Conservation (phyloP, 2,329 filamentous ascomycete genomes). For the Phyllosticta citribraziliensis region DNA sequence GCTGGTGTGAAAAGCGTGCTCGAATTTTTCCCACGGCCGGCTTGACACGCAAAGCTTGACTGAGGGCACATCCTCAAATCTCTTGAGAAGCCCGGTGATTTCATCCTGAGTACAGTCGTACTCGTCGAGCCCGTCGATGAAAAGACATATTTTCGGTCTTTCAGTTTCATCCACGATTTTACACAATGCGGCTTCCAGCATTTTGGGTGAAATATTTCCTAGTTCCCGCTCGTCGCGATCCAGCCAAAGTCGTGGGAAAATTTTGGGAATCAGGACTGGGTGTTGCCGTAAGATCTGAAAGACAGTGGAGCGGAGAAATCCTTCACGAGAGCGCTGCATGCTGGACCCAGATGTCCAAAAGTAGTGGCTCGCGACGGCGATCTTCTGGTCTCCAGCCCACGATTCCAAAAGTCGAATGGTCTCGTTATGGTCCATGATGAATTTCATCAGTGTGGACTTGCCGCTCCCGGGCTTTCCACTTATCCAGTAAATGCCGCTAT, state of each 20-base stretch:
- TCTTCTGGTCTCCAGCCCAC: conserved; percentile 25
- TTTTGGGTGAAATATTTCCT: background rate
- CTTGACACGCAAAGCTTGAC: conserved; percentile 14
- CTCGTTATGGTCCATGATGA: conserved; percentile 10
- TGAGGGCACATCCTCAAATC: background rate
- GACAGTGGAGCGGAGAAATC: conserved; percentile 29
- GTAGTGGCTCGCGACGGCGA: conserved; percentile 30
- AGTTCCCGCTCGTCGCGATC: background rate
- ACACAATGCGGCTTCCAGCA: background rate
- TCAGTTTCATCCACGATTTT: background rate
- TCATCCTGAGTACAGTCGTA: background rate
- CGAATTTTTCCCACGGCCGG: conserved; percentile 11
- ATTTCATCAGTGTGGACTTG: conserved; percentile 38
- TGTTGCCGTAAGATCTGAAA: conserved; percentile 20
- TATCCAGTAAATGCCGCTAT: conserved; percentile 20
- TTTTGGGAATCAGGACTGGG: background rate
- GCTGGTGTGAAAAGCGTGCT: conserved; percentile 9
- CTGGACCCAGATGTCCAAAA: conserved; percentile 33
- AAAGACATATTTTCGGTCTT: background rate
- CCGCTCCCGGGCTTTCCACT: conserved; percentile 38
- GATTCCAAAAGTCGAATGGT: conserved; percentile 19
- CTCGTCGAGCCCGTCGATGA: conserved; percentile 6
- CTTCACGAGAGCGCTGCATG: conserved; percentile 33
- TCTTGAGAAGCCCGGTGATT: background rate
- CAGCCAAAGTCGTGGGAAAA: background rate